These are phyloP conservation scores for Sclerotinia minor DNA, from an alignment of 2,329 filamentous ascomycete species.

Conservation along the genomic window DNA sequence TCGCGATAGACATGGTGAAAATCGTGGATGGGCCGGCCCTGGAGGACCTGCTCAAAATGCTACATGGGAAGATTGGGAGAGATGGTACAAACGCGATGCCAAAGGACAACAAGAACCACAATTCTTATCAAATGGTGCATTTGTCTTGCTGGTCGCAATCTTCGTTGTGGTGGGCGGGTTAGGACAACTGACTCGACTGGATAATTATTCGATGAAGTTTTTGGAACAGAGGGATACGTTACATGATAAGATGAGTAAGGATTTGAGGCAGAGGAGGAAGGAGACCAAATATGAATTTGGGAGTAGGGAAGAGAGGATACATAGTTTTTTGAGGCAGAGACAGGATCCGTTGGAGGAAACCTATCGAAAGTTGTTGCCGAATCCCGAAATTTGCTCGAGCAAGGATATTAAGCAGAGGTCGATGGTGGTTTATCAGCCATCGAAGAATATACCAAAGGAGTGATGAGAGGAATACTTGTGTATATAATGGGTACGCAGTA, in stretches of 20 bases:
- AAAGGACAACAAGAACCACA: constrained; percentile 53
- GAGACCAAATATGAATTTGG: constrained; percentile 53
- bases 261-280: constrained; percentile 56
- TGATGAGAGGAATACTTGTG: constrained; percentile 12
- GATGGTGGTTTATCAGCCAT: constrained; percentile 29
- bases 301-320: constrained; percentile 66
- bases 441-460: constrained; percentile 18
- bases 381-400: constrained; percentile 49
- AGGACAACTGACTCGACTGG: constrained; percentile 70
- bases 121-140: constrained; percentile 77
- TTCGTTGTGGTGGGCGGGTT: constrained; percentile 70
- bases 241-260: constrained; percentile 65
- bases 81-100: constrained; percentile 62
- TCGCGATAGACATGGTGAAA: constrained; percentile 31
- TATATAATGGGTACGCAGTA: background rate
- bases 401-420: constrained; percentile 41
- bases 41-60: constrained; percentile 67
- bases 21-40: constrained; percentile 36
- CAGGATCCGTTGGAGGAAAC: constrained; percentile 45
- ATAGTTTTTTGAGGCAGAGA: constrained; percentile 73
- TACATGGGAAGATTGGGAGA: constrained; percentile 98
- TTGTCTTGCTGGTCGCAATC: constrained; percentile 69
- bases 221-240: constrained; percentile 66
- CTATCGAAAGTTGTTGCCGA: constrained; percentile 48
- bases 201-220: constrained; percentile 59